A percentile compares a stretch with the other conserved stretches of the same genome.
Conservation (phyloP, 2,329 filamentous ascomycete genomes). For the Colletotrichum magnum region DNA sequence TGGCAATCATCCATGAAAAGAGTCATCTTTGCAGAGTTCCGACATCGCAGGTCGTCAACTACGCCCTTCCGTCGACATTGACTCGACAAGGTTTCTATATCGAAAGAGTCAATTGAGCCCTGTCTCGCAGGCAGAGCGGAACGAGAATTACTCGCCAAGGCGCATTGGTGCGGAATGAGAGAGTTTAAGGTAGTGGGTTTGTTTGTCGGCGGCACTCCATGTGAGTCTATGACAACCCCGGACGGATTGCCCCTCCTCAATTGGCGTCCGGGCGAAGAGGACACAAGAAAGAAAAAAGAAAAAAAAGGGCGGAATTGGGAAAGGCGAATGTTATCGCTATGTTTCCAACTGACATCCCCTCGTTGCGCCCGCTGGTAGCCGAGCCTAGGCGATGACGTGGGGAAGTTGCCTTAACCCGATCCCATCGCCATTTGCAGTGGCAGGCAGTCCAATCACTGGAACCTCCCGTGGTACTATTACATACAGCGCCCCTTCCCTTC, state of each 20-base stretch:
- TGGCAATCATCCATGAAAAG: not conserved
- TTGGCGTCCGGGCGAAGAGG: too few species aligned
- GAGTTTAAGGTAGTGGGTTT: too few species aligned
- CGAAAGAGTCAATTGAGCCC: slow-evolving; percentile 4
- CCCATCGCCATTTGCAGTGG: not conserved
- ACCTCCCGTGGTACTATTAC: not conserved
- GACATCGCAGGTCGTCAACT: slow-evolving; percentile 30
- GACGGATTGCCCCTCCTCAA: too few species aligned
- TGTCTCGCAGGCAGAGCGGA: too few species aligned
- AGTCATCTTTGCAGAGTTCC: slow-evolving; percentile 12
- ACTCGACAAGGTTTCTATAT: slow-evolving; percentile 14
- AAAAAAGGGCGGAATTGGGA: slow-evolving; percentile 25
- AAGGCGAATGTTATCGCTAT: slow-evolving; percentile 34
- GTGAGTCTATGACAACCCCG: too few species aligned
- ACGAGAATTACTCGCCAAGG: too few species aligned
- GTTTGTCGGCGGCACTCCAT: too few species aligned
- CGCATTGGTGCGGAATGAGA: too few species aligned
- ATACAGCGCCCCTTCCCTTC: not conserved
- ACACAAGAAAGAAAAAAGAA: not conserved
- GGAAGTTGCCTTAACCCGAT: not conserved
- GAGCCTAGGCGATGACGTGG: slow-evolving; percentile 39
- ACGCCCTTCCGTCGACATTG: slow-evolving; percentile 28
- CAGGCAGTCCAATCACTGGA: not conserved
- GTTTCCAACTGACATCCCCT: slow-evolving; percentile 11
- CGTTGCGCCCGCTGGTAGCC: slow-evolving; percentile 35